Conservation (phyloP, 495 filamentous ascomycete species). For the Lasiosphaeria hispida region DNA sequence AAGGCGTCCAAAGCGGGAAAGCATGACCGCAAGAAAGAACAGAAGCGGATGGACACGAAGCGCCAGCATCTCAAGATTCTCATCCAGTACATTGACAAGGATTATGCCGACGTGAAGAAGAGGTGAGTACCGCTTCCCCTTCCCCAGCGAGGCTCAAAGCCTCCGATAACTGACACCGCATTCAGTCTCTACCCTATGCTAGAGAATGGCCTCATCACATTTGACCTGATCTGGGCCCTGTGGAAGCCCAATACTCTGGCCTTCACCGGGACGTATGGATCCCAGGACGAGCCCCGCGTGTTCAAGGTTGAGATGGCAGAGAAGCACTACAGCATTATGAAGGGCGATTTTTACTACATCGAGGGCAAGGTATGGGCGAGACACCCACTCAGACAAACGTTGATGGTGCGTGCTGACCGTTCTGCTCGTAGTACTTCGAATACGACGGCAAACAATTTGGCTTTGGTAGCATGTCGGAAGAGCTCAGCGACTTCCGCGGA, state of each 20-base stretch:
- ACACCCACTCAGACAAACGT: not conserved
- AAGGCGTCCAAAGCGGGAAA: constrained; percentile 46
- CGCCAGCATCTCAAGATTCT: constrained; percentile 71
- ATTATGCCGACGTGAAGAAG: constrained; percentile 76
- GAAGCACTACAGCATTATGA: constrained; percentile 69
- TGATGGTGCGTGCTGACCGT: constrained; percentile 12
- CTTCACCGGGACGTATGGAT: constrained; percentile 78
- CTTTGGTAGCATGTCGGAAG: constrained; percentile 59
- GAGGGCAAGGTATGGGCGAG: constrained; percentile 63
- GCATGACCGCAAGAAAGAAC: constrained; percentile 56
- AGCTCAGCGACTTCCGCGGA: constrained; percentile 79
- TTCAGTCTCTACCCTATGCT: constrained; percentile 75
- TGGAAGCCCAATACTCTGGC: constrained; percentile 89
- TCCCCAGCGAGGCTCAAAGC: no score
- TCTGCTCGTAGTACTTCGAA: constrained; percentile 53
- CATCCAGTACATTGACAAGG: constrained; percentile 75
- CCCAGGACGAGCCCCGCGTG: constrained; percentile 77
- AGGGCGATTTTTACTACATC: constrained; percentile 75
- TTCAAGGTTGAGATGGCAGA: constrained; percentile 84
- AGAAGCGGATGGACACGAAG: constrained; percentile 67
- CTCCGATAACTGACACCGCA: not conserved
- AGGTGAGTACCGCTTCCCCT: constrained; percentile 20
- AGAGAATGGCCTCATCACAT: constrained; percentile 82
- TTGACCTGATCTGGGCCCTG: constrained; percentile 85
- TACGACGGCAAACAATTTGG: constrained; percentile 71